Base-by-base conservation (phyloP, 352 stramenopile species). In the Phytophthora pinifolia region DNA sequence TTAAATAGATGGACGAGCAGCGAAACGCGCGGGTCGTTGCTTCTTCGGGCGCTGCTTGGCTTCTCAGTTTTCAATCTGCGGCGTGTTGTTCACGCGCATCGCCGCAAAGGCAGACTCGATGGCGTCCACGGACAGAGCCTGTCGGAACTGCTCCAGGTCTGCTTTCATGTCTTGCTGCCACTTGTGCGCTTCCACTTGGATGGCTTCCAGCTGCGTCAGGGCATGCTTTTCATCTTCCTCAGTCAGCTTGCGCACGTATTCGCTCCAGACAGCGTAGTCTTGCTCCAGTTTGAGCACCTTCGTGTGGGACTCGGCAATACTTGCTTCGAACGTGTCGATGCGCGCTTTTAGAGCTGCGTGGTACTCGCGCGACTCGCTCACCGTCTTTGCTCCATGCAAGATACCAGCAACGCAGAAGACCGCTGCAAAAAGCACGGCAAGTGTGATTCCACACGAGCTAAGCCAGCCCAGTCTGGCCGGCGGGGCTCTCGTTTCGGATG, bases 161-260 rank as follows among this genome's bases (percentile, higher is more conserved):
- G 70, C 62, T 57, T 88, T 82, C 79, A 92, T 86, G 25, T 89
- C 82, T 9, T 68, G 52, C 48, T 89, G 77, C 82, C 82, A 92
- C 44, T 79, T 76, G 42, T 86, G 72, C 35, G 89, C 82, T 54
- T 92, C 73, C 8, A 59, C 17, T 57, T 92, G 82, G 39, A 92
- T 76, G 5, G 62, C 64, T 65, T 89, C 72, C 18, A 92, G 60
- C 34, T 88, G 75, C n/a, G 59, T 58, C 32, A 84, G 35, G 12
- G 82, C 73, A 45, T 86, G 76, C 8, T 54, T 57, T 60, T 89
- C 79, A 46, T 92, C 82, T 48, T 92, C 76, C 54, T 89, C 70
- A 0, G 79, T 74, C 34, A 92, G 65, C 15, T 76, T 67, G 27
- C 75, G 74, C 32, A 92, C 75, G 37, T 89, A 88, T 4, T 92